These are phyloP conservation scores for Lonicera japonica DNA, from an alignment of 129 eudicot species.

Conservation along the genomic window DNA sequence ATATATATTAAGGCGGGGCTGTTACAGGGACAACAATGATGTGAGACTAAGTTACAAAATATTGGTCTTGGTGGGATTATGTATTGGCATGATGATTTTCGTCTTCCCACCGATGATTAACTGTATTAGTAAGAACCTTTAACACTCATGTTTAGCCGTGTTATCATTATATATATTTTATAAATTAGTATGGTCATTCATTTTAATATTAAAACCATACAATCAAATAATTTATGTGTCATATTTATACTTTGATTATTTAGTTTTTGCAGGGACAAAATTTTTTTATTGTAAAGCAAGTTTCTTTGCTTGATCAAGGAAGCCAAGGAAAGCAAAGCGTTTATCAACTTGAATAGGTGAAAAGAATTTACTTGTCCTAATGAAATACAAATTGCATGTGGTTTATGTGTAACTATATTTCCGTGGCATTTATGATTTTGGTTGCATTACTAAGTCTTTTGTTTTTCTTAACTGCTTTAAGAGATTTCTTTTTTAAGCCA, in stretches of 20 bases:
- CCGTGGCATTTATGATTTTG: constrained; percentile 1
- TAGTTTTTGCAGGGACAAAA: constrained; percentile 45
- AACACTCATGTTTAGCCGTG: no score
- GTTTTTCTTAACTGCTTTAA: constrained; percentile 28
- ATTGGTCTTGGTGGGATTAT: no score
- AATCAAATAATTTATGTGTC: no score
- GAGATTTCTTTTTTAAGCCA: constrained; percentile 70
- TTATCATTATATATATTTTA: no score
- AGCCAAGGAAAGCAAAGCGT: constrained; percentile 65
- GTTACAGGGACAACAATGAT: no score
- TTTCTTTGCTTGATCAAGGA: constrained; percentile 66
- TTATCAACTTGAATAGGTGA: constrained; percentile 71
- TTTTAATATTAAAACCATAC: no score
- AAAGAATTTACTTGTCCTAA: neutral
- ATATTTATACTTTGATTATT: neutral
- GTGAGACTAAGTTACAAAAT: no score
- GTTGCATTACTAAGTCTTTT: constrained; percentile 4
- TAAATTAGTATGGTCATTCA: no score
- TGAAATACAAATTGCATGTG: neutral
- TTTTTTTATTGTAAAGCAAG: constrained; percentile 88
- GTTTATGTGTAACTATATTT: neutral
- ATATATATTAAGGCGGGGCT: no score
- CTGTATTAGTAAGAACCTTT: no score
- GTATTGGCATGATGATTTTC: no score
- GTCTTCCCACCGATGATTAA: no score